Percentiles rank a stretch among this genome's conserved stretches.
Evolutionary conservation across 108 stramenopile genomes (phyloP).

Genomic region (Cyclotella atomus): DNA sequence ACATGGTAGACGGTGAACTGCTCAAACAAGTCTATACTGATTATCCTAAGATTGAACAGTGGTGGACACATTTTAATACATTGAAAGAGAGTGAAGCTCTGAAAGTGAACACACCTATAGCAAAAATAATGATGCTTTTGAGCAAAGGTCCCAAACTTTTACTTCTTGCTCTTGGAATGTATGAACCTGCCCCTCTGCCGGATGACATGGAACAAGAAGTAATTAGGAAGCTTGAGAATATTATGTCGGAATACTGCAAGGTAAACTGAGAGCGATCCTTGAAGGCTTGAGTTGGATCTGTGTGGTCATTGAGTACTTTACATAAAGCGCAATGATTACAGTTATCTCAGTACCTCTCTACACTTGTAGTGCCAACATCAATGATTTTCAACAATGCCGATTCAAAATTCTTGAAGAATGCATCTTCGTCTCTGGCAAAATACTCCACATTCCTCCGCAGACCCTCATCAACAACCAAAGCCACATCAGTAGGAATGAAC

Average conservation of each 20-base stretch:
- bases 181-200: background rate
- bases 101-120: background rate
- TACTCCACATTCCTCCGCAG: conserved; percentile 42
- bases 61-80: conserved; percentile 5
- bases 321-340: background rate
- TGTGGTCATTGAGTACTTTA: background rate
- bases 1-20: background rate
- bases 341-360: conserved; percentile 17
- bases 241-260: conserved; percentile 3
- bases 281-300: background rate
- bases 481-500: conserved; percentile 73
- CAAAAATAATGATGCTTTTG: background rate
- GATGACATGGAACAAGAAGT: conserved; percentile 5
- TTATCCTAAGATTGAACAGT: background rate
- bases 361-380: conserved; percentile 43
- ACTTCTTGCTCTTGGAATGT: background rate
- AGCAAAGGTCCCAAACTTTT: background rate
- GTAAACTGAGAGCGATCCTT: too few species aligned
- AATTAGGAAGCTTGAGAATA: background rate
- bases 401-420: conserved; percentile 42
- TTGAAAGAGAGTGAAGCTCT: background rate
- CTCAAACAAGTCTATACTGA: background rate
- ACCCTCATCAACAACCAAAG: conserved; percentile 63
- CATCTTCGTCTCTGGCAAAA: conserved; percentile 51
- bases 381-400: conserved; percentile 55